phyloP scores from a whole-genome alignment of 1,139 yeast species.

The Candida smagusa region DNA sequence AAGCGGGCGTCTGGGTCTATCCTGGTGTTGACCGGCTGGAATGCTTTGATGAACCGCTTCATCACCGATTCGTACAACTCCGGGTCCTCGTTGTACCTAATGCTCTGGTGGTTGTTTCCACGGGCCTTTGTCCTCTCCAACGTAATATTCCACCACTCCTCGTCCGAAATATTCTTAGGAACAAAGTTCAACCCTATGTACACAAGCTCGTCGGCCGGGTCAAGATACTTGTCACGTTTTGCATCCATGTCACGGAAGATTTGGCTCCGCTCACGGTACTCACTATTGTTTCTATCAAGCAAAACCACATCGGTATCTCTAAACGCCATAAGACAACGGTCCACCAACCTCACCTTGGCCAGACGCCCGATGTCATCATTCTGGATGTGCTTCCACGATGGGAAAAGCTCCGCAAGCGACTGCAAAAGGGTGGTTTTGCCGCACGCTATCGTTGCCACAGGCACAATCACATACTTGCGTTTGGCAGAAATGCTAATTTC shows the following conservation, averaged over 20 bases:
- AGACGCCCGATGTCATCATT: constrained; percentile 69
- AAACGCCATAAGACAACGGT: constrained; percentile 35
- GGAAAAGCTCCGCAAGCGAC: constrained; percentile 54
- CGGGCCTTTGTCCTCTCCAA: constrained; percentile 57
- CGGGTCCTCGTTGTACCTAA: constrained; percentile 49
- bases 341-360: constrained; percentile 50
- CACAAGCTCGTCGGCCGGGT: constrained; percentile 16
- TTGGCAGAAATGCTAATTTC: constrained; percentile 2
- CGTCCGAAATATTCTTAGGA: constrained; percentile 21
- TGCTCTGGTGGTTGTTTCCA: constrained; percentile 90
- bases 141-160: constrained; percentile 51
- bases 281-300: constrained; percentile 83
- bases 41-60: constrained; percentile 69
- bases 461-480: constrained; percentile 61
- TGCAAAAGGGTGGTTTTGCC: constrained; percentile 87
- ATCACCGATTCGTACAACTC: constrained; percentile 56
- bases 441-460: constrained; percentile 90
- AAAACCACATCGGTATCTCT: constrained; percentile 50
- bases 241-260: constrained; percentile 54
- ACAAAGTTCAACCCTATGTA: constrained; percentile 72
- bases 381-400: constrained; percentile 76
- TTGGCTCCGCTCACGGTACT: constrained; percentile 63
- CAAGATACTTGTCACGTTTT: constrained; percentile 32
- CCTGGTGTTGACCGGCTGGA: constrained; percentile 51
- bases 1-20: constrained; percentile 64